Conservation (phyloP, 208 protist genomes). For the Leishmania braziliensis region DNA sequence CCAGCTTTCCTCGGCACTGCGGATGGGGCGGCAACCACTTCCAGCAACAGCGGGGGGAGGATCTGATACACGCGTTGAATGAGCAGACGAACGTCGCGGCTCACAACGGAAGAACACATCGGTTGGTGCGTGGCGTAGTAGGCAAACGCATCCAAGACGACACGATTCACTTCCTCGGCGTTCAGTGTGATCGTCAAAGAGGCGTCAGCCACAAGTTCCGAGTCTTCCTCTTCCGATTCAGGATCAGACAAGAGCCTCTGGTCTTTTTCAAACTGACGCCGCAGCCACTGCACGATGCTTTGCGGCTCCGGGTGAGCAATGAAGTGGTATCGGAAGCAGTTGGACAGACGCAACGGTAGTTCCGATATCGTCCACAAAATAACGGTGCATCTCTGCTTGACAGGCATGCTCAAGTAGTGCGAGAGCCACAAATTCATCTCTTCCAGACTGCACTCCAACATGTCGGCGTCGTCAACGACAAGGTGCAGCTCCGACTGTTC, state of each 20-base stretch:
- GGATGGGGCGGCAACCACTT: conserved; percentile 5
- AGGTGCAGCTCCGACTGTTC: conserved; percentile 78
- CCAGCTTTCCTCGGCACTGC: neutral
- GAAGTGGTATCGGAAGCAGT: conserved; percentile 84
- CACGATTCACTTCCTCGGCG: conserved; percentile 16
- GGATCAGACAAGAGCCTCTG: neutral
- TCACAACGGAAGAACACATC: conserved; percentile 70
- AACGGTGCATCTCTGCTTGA: conserved; percentile 27
- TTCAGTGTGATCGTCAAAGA: conserved; percentile 1
- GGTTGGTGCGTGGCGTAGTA: conserved; percentile 78
- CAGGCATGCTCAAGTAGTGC: conserved; percentile 31
- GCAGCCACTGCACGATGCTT: conserved; percentile 53
- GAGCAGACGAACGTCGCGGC: conserved; percentile 60
- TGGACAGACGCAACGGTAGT: conserved; percentile 62
- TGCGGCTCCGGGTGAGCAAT: conserved; percentile 42
- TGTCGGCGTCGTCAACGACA: conserved; percentile 83
- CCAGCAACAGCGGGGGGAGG: conserved; percentile 51
- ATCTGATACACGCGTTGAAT: conserved; percentile 67
- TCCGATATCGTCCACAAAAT: conserved; percentile 79
- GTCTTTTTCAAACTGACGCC: conserved; percentile 24
- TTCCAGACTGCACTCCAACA: conserved; percentile 43
- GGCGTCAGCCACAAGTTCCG: neutral
- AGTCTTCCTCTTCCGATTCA: conserved; percentile 1
- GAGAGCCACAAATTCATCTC: conserved; percentile 62
- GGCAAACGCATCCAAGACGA: conserved; percentile 38